Conservation (phyloP, 148 eudicot genomes). For the Euryodendron excelsum region DNA sequence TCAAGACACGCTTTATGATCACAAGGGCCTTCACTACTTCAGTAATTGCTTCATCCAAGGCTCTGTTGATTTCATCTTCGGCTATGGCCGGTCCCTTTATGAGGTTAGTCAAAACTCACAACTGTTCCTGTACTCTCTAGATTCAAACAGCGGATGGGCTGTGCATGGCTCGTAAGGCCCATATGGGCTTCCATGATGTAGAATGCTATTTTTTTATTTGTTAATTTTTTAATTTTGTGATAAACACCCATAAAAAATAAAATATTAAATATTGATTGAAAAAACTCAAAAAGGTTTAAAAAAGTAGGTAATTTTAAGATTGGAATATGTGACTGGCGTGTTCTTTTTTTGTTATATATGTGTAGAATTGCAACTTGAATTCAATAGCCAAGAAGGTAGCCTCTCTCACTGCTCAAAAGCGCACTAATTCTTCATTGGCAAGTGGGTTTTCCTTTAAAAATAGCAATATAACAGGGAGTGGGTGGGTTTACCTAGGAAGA, state of each 20-base stretch:
- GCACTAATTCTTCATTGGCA: slow-evolving; percentile 31
- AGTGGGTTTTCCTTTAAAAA: slow-evolving; percentile 72
- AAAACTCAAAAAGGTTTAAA: not conserved
- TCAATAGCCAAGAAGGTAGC: slow-evolving; percentile 56
- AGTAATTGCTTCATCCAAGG: slow-evolving; percentile 63
- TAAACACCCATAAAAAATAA: no score
- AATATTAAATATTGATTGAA: no score
- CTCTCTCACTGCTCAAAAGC: slow-evolving; percentile 62
- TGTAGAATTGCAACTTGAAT: slow-evolving; percentile 52
- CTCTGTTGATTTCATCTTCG: slow-evolving; percentile 73
- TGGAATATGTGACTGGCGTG: not conserved
- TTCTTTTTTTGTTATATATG: not conserved
- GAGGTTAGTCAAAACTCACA: slow-evolving; percentile 39
- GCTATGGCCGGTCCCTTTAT: slow-evolving; percentile 54
- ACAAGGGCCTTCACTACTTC: slow-evolving; percentile 65
- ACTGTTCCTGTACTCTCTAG: no score
- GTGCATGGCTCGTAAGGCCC: no score
- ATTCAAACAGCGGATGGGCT: no score
- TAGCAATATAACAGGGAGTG: slow-evolving; percentile 48
- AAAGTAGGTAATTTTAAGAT: no score
- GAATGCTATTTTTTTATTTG: no score
- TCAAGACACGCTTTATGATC: slow-evolving; percentile 75
- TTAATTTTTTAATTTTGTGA: no score
- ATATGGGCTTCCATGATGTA: no score
- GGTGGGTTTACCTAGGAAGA: slow-evolving; percentile 59